phyloP scores from a whole-genome alignment of 108 stramenopile species.

The Chaetoceros muelleri region DNA sequence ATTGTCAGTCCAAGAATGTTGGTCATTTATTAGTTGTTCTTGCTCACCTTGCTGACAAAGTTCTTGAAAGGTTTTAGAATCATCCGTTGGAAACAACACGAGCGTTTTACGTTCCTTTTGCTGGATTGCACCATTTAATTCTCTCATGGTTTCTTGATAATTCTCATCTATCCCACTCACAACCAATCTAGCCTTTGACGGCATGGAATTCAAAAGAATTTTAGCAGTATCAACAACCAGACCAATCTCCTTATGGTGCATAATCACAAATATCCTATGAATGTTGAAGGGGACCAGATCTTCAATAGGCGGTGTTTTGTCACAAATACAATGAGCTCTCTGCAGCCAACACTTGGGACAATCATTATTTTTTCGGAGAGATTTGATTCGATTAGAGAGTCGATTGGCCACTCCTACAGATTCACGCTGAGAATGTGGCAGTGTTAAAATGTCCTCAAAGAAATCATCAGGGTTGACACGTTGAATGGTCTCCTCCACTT shows the following conservation, averaged over 20 bases:
- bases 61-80: slow-evolving; percentile 35
- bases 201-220: slow-evolving; percentile 46
- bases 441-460: slow-evolving; percentile 22
- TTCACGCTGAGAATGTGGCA: slow-evolving; percentile 40
- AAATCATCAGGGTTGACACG: slow-evolving; percentile 10
- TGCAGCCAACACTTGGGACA: slow-evolving; percentile 69
- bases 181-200: slow-evolving; percentile 30
- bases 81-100: slow-evolving; percentile 60
- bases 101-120: slow-evolving; percentile 17
- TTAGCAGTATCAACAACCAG: slow-evolving; percentile 69
- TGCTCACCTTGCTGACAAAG: slow-evolving; percentile 4
- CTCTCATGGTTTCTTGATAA: slow-evolving; percentile 44
- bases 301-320: slow-evolving; percentile 23
- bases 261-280: slow-evolving; percentile 46
- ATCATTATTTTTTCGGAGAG: slow-evolving; percentile 31
- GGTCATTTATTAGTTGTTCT: neutral
- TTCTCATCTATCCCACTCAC: slow-evolving; percentile 41
- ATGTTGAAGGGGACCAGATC: slow-evolving; percentile 10
- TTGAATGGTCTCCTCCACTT: slow-evolving; percentile 26
- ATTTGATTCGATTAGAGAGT: slow-evolving; percentile 23
- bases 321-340: slow-evolving; percentile 49
- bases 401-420: slow-evolving; percentile 34
- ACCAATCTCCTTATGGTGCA: slow-evolving; percentile 69
- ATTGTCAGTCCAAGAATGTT: neutral
- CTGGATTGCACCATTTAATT: slow-evolving; percentile 26